Percentiles rank a stretch among this genome's conserved stretches.
These are phyloP conservation scores for Colletotrichum sp. DNA, from an alignment of 2,329 filamentous ascomycete species.

Conservation along the genomic window DNA sequence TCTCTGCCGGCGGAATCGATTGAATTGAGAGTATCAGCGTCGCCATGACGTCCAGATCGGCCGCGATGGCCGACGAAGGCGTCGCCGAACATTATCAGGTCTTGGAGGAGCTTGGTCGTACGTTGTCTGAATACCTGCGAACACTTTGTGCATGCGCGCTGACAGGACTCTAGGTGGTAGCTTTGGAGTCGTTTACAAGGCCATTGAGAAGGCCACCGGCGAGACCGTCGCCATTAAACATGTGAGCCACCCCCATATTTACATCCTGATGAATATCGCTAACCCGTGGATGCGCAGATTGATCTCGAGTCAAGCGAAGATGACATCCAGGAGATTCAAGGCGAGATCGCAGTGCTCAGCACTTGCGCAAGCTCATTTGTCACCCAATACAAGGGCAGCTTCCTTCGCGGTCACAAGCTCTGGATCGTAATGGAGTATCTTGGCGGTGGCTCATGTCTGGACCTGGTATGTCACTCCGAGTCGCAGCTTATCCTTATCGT, in stretches of 20 bases:
- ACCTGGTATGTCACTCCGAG: conserved; percentile 70
- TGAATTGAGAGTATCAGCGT: not conserved
- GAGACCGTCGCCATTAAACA: conserved; percentile 97
- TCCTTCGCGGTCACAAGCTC: conserved; percentile 93
- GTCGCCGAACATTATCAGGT: conserved; percentile 92
- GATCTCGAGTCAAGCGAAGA: conserved; percentile 98
- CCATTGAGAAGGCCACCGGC: conserved; percentile 87
- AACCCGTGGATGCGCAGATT: conserved; percentile 64
- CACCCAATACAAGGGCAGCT: conserved; percentile 95
- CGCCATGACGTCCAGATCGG: conserved; percentile 19
- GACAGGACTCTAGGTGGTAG: conserved; percentile 72
- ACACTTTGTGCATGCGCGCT: not conserved
- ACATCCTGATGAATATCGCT: not conserved
- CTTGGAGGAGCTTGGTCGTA: conserved; percentile 94
- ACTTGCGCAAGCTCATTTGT: conserved; percentile 94
- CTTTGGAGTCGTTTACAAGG: conserved; percentile 97
- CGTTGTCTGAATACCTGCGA: conserved; percentile 41
- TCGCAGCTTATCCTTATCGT: conserved; percentile 11
- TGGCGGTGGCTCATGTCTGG: conserved; percentile 92
- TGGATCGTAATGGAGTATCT: conserved; percentile 99
- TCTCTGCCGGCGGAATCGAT: not conserved
- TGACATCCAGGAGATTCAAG: conserved; percentile 97
- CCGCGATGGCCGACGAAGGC: conserved; percentile 61
- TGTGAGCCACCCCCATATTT: conserved; percentile 58
- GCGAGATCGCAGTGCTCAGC: conserved; percentile 93